Conservation (phyloP, 257 asterid species). For the Solanum habrochaites region DNA sequence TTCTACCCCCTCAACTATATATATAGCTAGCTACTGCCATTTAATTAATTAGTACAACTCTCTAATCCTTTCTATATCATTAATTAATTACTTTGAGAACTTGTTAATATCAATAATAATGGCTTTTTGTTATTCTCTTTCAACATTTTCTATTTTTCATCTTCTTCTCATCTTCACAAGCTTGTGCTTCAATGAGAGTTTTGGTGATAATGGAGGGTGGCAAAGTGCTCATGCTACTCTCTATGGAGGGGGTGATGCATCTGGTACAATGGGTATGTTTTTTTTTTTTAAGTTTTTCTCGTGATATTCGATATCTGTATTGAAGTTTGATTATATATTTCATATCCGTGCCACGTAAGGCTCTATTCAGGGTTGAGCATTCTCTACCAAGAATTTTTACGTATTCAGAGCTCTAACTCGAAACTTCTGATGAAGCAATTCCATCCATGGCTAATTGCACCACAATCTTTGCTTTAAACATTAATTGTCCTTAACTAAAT, state of each 20-base stretch:
- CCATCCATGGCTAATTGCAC: not conserved
- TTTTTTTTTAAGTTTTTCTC: too few species aligned
- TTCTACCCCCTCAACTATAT: constrained; percentile 1
- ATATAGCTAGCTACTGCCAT: not conserved
- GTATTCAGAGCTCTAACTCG: too few species aligned
- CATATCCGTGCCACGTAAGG: not conserved
- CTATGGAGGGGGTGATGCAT: constrained; percentile 16
- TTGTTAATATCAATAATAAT: constrained; percentile 12
- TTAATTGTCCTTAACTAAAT: not conserved
- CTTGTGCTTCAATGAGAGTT: constrained; percentile 12
- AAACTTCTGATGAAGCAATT: not conserved
- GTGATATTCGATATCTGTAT: too few species aligned
- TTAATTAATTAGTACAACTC: not conserved
- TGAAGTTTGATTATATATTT: too few species aligned
- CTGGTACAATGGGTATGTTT: constrained; percentile 16
- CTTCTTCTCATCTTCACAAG: constrained; percentile 9
- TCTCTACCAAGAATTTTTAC: not conserved
- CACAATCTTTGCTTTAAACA: not conserved
- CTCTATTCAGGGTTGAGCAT: not conserved
- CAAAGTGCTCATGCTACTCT: constrained; percentile 13
- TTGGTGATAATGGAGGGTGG: constrained; percentile 16
- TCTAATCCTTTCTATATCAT: not conserved
- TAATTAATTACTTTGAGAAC: not conserved
- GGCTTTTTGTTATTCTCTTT: constrained; percentile 10
- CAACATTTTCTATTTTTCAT: constrained; percentile 10